A percentile compares a stretch with the other conserved stretches of the same genome.
Evolutionary conservation across 352 stramenopile species (phyloP).

Genomic region (Phytophthora rubi): DNA sequence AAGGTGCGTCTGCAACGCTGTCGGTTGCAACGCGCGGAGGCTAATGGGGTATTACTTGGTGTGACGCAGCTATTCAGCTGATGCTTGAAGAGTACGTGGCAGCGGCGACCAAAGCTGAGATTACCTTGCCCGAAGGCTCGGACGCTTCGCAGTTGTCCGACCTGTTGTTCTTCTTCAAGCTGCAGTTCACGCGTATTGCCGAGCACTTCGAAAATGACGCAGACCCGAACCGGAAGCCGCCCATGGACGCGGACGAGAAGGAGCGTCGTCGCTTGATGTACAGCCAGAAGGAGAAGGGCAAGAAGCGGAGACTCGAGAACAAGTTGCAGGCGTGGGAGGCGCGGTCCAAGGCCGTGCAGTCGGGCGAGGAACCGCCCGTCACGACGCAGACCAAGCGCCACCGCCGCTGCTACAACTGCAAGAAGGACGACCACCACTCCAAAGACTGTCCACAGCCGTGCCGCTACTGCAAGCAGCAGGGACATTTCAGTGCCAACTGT

Average conservation of each 20-base stretch:
- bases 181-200: slow-evolving; percentile 73
- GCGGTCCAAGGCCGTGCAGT: slow-evolving; percentile 51
- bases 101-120: slow-evolving; percentile 42
- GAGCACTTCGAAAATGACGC: slow-evolving; percentile 67
- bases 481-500: slow-evolving; percentile 81
- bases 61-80: slow-evolving; percentile 74
- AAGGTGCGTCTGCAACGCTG: slow-evolving; percentile 59
- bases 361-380: slow-evolving; percentile 41
- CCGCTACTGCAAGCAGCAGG: slow-evolving; percentile 78
- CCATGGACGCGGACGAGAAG: slow-evolving; percentile 84
- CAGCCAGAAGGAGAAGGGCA: slow-evolving; percentile 76
- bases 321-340: slow-evolving; percentile 65
- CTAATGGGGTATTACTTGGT: not conserved
- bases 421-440: slow-evolving; percentile 78
- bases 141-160: slow-evolving; percentile 55
- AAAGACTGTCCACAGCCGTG: slow-evolving; percentile 78
- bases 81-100: slow-evolving; percentile 82
- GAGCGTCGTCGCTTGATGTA: slow-evolving; percentile 76
- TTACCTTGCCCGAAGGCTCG: slow-evolving; percentile 41
- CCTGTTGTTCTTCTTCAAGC: slow-evolving; percentile 86
- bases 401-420: slow-evolving; percentile 88
- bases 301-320: slow-evolving; percentile 79
- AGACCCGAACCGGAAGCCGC: slow-evolving; percentile 60
- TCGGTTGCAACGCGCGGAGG: not conserved
- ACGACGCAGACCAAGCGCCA: slow-evolving; percentile 53